These are phyloP conservation scores for Nicotiana obtusifolia DNA, from an alignment of 257 asterid species.

Conservation along the genomic window DNA sequence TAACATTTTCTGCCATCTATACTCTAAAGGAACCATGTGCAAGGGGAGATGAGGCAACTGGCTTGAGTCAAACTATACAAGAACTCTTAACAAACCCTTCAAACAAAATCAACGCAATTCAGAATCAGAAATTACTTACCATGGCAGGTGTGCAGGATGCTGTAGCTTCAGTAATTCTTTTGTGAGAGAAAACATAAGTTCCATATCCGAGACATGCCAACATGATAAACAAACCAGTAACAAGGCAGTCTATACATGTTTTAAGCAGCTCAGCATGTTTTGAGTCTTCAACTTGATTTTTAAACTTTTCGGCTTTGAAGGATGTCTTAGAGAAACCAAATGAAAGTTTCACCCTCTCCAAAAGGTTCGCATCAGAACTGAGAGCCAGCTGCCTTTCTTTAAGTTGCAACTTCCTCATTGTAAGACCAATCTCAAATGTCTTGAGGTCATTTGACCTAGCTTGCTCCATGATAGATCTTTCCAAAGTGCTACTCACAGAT, in stretches of 20 bases:
- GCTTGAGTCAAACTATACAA: not conserved
- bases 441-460: conserved; percentile 77
- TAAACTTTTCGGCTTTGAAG: conserved; percentile 67
- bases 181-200: conserved; percentile 61
- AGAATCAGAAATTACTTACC: conserved; percentile 32
- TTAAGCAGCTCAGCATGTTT: conserved; percentile 67
- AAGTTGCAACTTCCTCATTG: conserved; percentile 53
- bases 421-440: conserved; percentile 63
- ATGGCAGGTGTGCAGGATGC: conserved; percentile 54
- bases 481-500: conserved; percentile 41
- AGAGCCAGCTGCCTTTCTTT: conserved; percentile 60
- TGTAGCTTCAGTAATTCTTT: conserved; percentile 69
- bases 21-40: not conserved
- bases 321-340: conserved; percentile 78
- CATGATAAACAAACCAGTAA: conserved; percentile 72
- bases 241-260: conserved; percentile 74
- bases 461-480: conserved; percentile 75
- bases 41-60: not conserved
- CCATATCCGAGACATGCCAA: conserved; percentile 61
- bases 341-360: conserved; percentile 71
- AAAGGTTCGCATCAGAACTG: conserved; percentile 45
- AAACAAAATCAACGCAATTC: not conserved
- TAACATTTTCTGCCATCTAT: not conserved
- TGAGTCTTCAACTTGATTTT: conserved; percentile 62
- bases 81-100: not conserved